These are phyloP conservation scores for Castanea mollissima DNA, from an alignment of 306 rosid species.

Conservation along the genomic window DNA sequence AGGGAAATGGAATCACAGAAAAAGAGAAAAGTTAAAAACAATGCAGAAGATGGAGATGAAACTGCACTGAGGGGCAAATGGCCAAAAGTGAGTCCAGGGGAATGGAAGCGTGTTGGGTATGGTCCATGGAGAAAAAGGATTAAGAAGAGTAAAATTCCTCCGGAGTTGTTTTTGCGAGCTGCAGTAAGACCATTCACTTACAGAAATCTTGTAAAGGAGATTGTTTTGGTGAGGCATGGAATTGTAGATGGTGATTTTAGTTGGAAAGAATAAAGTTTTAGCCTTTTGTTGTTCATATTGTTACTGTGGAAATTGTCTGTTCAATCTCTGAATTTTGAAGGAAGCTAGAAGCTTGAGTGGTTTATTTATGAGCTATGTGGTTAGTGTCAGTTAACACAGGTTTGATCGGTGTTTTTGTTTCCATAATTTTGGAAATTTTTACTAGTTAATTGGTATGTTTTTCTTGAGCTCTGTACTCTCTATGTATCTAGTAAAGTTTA, in stretches of 20 bases:
- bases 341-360: too few relatives aligned
- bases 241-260: slow-evolving; percentile 90
- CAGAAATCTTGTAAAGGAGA: slow-evolving; percentile 87
- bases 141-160: slow-evolving; percentile 75
- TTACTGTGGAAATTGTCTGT: too few relatives aligned
- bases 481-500: too few relatives aligned
- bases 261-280: slow-evolving; percentile 18
- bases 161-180: slow-evolving; percentile 73
- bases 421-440: too few relatives aligned
- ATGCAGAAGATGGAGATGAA: slow-evolving; percentile 58
- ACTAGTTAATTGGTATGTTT: too few relatives aligned
- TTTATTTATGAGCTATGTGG: too few relatives aligned
- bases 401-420: too few relatives aligned
- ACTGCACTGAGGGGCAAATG: slow-evolving; percentile 65
- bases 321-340: too few relatives aligned
- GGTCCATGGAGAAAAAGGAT: slow-evolving; percentile 84
- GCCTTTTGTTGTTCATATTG: background rate
- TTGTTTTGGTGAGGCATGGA: slow-evolving; percentile 86
- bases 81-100: slow-evolving; percentile 64
- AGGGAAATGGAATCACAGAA: slow-evolving; percentile 20
- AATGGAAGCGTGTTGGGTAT: slow-evolving; percentile 75
- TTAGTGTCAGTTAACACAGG: too few relatives aligned
- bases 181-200: slow-evolving; percentile 72
- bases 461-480: too few relatives aligned
- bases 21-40: background rate